Evolutionary conservation across 2,329 filamentous ascomycete genomes (phyloP).

Genomic region (Xylariales sp.): DNA sequence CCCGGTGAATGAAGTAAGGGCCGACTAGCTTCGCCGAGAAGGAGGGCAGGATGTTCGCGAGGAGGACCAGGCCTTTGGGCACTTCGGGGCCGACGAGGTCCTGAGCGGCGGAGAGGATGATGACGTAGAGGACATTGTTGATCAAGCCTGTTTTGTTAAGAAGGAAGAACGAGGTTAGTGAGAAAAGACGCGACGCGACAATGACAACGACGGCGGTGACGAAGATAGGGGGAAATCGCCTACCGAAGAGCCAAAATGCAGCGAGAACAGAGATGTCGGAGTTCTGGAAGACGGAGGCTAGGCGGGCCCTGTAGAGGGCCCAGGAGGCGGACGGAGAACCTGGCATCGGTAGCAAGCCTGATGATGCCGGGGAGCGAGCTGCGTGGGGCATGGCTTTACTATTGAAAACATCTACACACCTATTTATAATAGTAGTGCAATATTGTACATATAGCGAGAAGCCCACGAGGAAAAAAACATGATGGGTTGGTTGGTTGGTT

Average conservation of each 20-base stretch:
- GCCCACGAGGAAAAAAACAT: too few relatives aligned
- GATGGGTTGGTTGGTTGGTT: too few relatives aligned
- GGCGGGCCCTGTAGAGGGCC: conserved; percentile 75
- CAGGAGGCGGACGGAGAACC: conserved; percentile 74
- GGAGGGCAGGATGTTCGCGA: conserved; percentile 91
- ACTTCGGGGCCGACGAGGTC: conserved; percentile 89
- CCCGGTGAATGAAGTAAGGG: conserved; percentile 91
- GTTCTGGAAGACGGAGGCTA: conserved; percentile 72
- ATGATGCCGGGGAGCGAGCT: conserved; percentile 43
- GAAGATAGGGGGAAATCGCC: conserved; percentile 43
- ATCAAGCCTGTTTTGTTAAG: conserved; percentile 72
- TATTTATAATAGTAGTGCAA: too few relatives aligned
- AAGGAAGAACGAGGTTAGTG: not conserved
- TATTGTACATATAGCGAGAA: too few relatives aligned
- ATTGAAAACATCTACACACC: too few relatives aligned
- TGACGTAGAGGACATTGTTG: conserved; percentile 98
- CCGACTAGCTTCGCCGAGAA: conserved; percentile 89
- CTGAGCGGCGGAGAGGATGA: conserved; percentile 93
- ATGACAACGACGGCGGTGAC: not conserved
- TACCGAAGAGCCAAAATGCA: conserved; percentile 96
- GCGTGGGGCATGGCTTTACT: conserved; percentile 19
- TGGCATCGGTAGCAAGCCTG: conserved; percentile 64
- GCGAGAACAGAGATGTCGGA: conserved; percentile 77
- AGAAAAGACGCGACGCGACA: not conserved
- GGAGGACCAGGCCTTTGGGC: conserved; percentile 91